These are phyloP conservation scores for Xanthoconium separans DNA, from an alignment of 1,284 basidiomycete species.

Conservation along the genomic window DNA sequence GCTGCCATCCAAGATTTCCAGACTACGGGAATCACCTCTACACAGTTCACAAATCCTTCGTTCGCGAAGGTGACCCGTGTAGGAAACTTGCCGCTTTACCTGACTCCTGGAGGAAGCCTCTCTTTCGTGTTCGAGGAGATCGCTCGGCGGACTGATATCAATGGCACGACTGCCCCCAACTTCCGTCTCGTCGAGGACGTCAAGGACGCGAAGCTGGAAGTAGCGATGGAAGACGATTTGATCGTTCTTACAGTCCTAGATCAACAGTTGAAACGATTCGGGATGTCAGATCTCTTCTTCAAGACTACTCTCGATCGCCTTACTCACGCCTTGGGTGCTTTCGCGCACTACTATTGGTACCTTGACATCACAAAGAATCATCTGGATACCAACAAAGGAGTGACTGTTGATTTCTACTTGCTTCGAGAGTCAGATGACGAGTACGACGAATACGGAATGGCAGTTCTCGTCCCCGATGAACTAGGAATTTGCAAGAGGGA, in stretches of 20 bases:
- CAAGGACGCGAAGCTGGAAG: slow-evolving; percentile 12
- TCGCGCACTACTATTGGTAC: slow-evolving; percentile 25
- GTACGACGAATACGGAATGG: slow-evolving; percentile 10
- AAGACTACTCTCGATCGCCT: not conserved
- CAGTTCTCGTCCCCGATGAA: not conserved
- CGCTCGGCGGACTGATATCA: not conserved
- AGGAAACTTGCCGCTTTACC: not conserved
- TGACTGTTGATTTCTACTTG: slow-evolving; percentile 17
- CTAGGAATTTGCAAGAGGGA: slow-evolving; percentile 9
- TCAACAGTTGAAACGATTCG: slow-evolving; percentile 7
- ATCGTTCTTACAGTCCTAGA: slow-evolving; percentile 16
- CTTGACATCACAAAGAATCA: slow-evolving; percentile 13
- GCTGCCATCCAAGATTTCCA: slow-evolving; percentile 17
- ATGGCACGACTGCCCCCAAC: not conserved
- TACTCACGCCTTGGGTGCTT: slow-evolving; percentile 1
- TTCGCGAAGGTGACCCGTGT: slow-evolving; percentile 16
- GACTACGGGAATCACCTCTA: slow-evolving; percentile 3
- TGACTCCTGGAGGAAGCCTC: not conserved
- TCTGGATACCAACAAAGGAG: not conserved
- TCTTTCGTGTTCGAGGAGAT: not conserved
- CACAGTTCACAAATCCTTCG: not conserved
- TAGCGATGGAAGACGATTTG: not conserved
- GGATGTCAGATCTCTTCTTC: slow-evolving; percentile 5
- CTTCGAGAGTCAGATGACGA: slow-evolving; percentile 1
- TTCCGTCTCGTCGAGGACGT: not conserved